Evolutionary conservation across 2,329 filamentous ascomycete species (phyloP).

Genomic region (Didymellaceae sp.): DNA sequence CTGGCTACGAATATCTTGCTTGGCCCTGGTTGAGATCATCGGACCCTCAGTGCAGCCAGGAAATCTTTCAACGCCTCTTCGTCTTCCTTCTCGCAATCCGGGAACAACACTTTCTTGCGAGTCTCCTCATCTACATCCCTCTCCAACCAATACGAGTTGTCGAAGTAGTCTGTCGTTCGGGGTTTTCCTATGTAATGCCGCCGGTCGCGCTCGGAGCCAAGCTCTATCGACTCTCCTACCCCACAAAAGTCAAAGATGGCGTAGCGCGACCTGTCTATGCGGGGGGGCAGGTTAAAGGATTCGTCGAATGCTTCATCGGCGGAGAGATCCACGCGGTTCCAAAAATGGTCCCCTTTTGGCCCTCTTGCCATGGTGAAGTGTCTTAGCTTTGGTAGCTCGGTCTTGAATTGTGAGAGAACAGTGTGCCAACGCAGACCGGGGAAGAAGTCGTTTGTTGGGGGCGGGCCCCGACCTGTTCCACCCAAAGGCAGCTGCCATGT

Average conservation of each 20-base stretch:
- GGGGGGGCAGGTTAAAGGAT: not conserved
- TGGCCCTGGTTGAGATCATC: too few relatives aligned
- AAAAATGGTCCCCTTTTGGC: not conserved
- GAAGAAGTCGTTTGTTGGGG: not conserved
- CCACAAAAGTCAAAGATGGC: not conserved
- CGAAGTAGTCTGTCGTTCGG: too few relatives aligned
- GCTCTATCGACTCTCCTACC: not conserved
- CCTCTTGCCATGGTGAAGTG: constrained; percentile 14
- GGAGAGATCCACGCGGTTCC: too few relatives aligned
- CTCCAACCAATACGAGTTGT: not conserved
- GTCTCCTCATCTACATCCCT: not conserved
- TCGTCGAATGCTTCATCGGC: not conserved
- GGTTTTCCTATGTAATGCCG: too few relatives aligned
- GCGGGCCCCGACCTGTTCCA: not conserved
- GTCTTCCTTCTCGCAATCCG: constrained; percentile 9
- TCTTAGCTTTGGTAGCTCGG: not conserved
- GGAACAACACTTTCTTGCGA: not conserved
- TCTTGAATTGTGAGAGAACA: not conserved
- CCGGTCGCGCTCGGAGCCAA: not conserved
- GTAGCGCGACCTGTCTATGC: constrained; percentile 6
- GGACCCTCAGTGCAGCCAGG: not conserved
- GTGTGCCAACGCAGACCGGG: constrained; percentile 7
- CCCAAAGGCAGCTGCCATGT: not conserved
- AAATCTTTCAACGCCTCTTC: constrained; percentile 1
- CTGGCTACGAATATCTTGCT: too few relatives aligned